Base-by-base conservation (phyloP, 768 basidiomycete genomes). In the Psilocybe subaeruginosa region DNA sequence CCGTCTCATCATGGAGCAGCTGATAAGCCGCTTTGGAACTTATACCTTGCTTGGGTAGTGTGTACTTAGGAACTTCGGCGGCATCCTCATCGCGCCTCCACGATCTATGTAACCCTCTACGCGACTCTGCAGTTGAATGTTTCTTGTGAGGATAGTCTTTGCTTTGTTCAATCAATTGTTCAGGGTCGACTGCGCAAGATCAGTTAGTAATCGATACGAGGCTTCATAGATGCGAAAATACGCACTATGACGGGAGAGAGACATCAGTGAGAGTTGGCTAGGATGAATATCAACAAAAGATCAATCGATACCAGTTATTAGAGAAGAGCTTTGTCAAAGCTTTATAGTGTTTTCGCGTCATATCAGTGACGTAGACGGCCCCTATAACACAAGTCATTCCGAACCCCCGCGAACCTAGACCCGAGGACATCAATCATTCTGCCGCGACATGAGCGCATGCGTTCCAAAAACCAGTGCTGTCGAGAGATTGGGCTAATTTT, bases 1-100 rank as follows among this genome's bases (percentile, higher is more conserved):
- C 74, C 14, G 83, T 79, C 71, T 90, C 85, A 66, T 86, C 85
- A 65, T 82, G 81, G 8, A 83, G 69, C 47, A 83, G 73, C 64
- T 83, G 81, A 67, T 82, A 82, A 0, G 82, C 82, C 4, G 79
- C 74, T 56, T 74, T 77, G 11, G 78, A 77, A 11, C 76, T 72
- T 47, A 82, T 80, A 2, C 82, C 82, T 5, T 73, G 57, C 48
- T 69, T 70, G 4, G 83, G 83, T 14, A 85, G 70, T 0, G 72
- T 72, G 64, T 81, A 83, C 68, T 85, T 85, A 31, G 82, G 79
- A 17, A 76, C 70, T 3, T 61, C 59, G 3, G 76, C 72, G 6
- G 72, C 76, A 56, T 79, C 79, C 60, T 76, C 76, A 57, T 80
- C 79, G 62, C 78, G 77, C 12, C 72, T 71, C 73, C 76, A 79